These are phyloP conservation scores for Ambispora gerdemannii DNA, from an alignment of 192 early-diverging fungal species.

Conservation along the genomic window DNA sequence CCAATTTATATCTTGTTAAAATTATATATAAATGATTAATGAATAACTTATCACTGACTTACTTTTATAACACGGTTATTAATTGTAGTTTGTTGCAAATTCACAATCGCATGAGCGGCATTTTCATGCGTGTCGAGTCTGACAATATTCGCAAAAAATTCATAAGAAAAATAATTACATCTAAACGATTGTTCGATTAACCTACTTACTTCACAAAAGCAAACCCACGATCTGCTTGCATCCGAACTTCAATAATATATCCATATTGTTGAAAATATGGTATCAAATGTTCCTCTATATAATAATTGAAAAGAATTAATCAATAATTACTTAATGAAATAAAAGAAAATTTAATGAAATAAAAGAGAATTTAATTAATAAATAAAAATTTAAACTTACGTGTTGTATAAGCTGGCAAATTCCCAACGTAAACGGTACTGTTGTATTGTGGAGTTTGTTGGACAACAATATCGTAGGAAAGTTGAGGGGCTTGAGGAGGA, in stretches of 20 bases:
- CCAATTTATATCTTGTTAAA: not conserved
- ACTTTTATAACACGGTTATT: constrained; percentile 77
- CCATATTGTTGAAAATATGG: constrained; percentile 77
- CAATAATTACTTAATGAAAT: too few relatives aligned
- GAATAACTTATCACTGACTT: too few relatives aligned
- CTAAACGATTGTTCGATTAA: not conserved
- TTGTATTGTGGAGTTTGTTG: constrained; percentile 77
- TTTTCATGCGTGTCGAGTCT: constrained; percentile 85
- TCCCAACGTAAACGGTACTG: constrained; percentile 88
- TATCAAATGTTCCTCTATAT: constrained; percentile 62
- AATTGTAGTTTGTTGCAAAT: constrained; percentile 67
- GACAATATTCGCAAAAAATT: not conserved
- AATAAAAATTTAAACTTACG: too few relatives aligned
- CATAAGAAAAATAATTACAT: not conserved
- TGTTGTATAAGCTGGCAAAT: constrained; percentile 75
- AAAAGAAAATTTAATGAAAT: not conserved
- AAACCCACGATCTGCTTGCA: constrained; percentile 90
- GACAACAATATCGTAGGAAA: constrained; percentile 67
- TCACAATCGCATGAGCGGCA: constrained; percentile 84
- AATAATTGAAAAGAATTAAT: constrained; percentile 3
- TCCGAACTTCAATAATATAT: constrained; percentile 70
- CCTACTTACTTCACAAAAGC: constrained; percentile 79
- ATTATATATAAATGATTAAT: too few relatives aligned
- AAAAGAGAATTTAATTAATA: not conserved
- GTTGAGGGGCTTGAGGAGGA: constrained; percentile 46